phyloP scores from a whole-genome alignment of 306 rosid genomes.

The Castanea mollissima region DNA sequence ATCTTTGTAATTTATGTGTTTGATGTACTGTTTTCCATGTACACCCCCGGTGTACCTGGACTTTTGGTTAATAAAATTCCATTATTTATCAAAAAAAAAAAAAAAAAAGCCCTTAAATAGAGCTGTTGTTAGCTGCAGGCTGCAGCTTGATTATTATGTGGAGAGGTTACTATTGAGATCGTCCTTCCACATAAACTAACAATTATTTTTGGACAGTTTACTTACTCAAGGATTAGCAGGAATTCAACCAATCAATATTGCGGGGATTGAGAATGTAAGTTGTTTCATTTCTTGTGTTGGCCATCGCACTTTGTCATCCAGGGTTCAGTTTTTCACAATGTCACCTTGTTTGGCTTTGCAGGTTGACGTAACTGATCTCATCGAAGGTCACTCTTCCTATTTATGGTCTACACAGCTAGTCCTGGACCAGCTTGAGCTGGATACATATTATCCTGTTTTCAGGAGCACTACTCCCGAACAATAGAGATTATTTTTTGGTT shows the following conservation, averaged over 20 bases:
- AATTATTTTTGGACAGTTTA: conserved; percentile 39
- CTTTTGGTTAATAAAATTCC: no score
- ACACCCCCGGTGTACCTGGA: no score
- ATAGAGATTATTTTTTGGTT: background rate
- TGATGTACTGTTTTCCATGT: no score
- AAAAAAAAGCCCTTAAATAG: background rate
- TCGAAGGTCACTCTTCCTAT: conserved; percentile 91
- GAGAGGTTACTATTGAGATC: background rate
- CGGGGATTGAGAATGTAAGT: conserved; percentile 66
- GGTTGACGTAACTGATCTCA: conserved; percentile 74
- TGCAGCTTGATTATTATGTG: background rate
- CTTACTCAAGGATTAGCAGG: conserved; percentile 69
- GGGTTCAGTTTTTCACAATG: background rate
- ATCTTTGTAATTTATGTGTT: no score
- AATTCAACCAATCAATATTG: conserved; percentile 61
- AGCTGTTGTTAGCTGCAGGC: background rate
- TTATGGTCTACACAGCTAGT: conserved; percentile 71
- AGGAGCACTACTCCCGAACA: conserved; percentile 26
- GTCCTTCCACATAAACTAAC: background rate
- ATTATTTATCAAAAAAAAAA: no score
- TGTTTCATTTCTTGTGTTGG: background rate
- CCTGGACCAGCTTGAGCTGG: conserved; percentile 69
- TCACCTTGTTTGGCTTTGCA: conserved; percentile 27
- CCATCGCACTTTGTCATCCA: background rate
- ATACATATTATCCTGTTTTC: conserved; percentile 66